Percentiles rank a stretch among this genome's conserved stretches.
Conservation (phyloP, 2,329 filamentous ascomycete genomes). For the Cladosporium sp. region DNA sequence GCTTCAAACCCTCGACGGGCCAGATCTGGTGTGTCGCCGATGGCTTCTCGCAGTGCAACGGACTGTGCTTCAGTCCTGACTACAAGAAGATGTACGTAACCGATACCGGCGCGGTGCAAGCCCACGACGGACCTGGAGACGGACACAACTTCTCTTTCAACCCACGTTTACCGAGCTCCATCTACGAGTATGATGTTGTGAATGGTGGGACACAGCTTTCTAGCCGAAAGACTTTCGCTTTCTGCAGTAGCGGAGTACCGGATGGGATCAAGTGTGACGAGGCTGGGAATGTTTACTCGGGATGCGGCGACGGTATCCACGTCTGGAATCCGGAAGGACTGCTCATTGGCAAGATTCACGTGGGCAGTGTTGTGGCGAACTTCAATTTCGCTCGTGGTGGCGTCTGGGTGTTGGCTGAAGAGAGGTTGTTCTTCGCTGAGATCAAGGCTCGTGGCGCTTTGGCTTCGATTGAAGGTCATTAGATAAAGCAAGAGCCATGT, state of each 20-base stretch:
- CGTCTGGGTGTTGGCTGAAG: constrained; percentile 21
- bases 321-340: constrained; percentile 50
- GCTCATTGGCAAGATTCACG: constrained; percentile 55
- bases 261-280: constrained; percentile 57
- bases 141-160: constrained; percentile 26
- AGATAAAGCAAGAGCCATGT: neutral
- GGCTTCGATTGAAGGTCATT: constrained; percentile 17
- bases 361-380: constrained; percentile 38
- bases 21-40: constrained; percentile 53
- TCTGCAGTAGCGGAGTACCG: constrained; percentile 49
- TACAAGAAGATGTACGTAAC: constrained; percentile 50
- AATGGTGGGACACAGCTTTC: constrained; percentile 23
- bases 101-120: constrained; percentile 47
- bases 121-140: constrained; percentile 14
- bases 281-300: constrained; percentile 53
- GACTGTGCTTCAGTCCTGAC: constrained; percentile 52
- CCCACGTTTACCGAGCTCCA: constrained; percentile 31
- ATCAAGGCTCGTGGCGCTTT: constrained; percentile 16
- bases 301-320: constrained; percentile 52
- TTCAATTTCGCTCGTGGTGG: constrained; percentile 20
- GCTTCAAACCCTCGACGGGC: constrained; percentile 47
- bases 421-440: constrained; percentile 18
- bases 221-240: constrained; percentile 48
- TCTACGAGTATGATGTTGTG: constrained; percentile 36
- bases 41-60: constrained; percentile 52